Evolutionary conservation across 2,329 filamentous ascomycete genomes (phyloP), one percentile per base, ranked within the genome.

Genomic region (Talaromyces sp.): DNA sequence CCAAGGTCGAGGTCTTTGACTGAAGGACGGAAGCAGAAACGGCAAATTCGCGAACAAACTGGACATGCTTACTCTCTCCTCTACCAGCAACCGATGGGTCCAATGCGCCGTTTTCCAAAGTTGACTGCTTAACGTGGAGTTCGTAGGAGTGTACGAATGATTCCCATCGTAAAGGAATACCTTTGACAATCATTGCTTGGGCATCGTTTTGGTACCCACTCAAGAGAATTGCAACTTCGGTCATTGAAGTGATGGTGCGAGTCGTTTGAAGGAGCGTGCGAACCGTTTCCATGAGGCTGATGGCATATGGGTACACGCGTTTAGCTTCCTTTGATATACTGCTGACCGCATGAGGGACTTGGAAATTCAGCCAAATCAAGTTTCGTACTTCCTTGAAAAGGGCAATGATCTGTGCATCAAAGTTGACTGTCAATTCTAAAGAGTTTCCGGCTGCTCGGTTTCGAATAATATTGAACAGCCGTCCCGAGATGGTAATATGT

Each of bases 301-400:
- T 93, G 27, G 96, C 95, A 71, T 96, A 99, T 0, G 95, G 95
- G 69, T 99, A 99, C 4, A 99, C 95, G 58, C 95, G 87, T 77
- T 97, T 96, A n/a, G 95, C 96, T 73, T 99, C 95, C 75, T 98
- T 99, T 0, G 96, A 96, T 59, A 96, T 92, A 65, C 92, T 98
- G 76, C 89, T 96, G 71, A 99, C 92, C 15, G 91, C 88, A 75
- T 99, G 95, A 9, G 96, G 96, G 27, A 99, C 91, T 61, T 91
- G 89, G 74, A 92, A 99, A 66, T 92, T 95, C 64, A 96, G 88
- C 93, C 95, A 99, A 13, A 92, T 87, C 51, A 99, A 80, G 71
- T 99, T 99, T 47, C 96, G 88, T 28, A 96, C 96, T 79, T 99
- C 95, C 73, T 99, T 99, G 83, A 99, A 99, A 10, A 99, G 81